Base-by-base conservation (phyloP, 2,329 filamentous ascomycete genomes). In the Pyricularia grisea region DNA sequence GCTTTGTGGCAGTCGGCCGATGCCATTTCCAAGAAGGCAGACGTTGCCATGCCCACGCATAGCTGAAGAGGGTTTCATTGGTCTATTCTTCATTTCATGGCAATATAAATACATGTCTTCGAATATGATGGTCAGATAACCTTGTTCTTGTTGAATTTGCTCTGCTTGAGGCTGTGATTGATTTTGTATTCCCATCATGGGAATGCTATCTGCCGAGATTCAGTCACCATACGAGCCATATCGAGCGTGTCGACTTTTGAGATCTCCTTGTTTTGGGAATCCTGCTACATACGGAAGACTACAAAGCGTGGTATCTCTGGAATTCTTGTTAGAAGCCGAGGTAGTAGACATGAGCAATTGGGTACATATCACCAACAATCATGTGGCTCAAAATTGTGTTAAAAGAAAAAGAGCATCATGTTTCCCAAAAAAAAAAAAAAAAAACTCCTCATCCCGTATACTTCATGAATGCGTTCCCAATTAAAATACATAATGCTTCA, bases 1-100 rank as follows among this genome's bases (percentile, higher is more conserved):
- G 90, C 92, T 73, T 81, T 96, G 78, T 99, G 95, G 95, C 88
- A 88, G 76, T 88, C 87, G 71, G 89, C 94, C 76, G 94, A 97
- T 81, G 94, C 93, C 0, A 86, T 95, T 66, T 90, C 88, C 69
- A 91, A 89, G 73, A 94, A 94, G 86, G 94, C 94, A 20, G 88
- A 90, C 75, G 93, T 96, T 12, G 87, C 92, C 71, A 98, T 98
- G 94, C 94, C 94, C 25, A 87, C 83, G 28, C 80, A 81, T 55
- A 78, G 74, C 63, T 82, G 55, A 64, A 65, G 65, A 65, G 30
- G 36, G 17, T 55, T 9, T 55, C 2, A n/a, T 55, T 55, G 14
- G 33, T 36, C 11, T 60, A 60, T 60, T 17, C 23, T 27, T 27
- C 58, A 28, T 23, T 14, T 61, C 23, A 6, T 20, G 17, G 17